Evolutionary conservation across 1,284 basidiomycete species (phyloP).

Genomic region (Tylopilus sp.): DNA sequence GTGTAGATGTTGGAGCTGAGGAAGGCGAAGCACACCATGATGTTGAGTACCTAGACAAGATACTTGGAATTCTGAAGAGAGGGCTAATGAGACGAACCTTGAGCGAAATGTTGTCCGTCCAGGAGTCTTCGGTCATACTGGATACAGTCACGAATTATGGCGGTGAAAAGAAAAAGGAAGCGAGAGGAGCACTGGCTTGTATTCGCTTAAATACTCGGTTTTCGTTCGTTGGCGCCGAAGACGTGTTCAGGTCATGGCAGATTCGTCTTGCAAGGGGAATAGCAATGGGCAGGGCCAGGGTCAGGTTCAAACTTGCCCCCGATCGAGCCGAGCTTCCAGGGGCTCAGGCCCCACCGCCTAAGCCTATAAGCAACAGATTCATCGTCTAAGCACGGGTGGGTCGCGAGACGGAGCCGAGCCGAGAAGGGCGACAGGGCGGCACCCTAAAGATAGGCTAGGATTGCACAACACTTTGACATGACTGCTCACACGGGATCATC

Average conservation of each 20-base stretch:
- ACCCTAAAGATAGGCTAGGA: no score
- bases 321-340: no score
- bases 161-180: slow-evolving; percentile 5
- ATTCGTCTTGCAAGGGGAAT: no score
- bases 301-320: no score
- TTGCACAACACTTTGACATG: no score
- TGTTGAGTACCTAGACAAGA: slow-evolving; percentile 61
- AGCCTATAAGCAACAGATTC: no score
- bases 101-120: slow-evolving; percentile 76
- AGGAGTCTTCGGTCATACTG: slow-evolving; percentile 54
- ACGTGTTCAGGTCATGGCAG: slow-evolving; percentile 17
- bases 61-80: not conserved
- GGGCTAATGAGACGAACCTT: slow-evolving; percentile 49
- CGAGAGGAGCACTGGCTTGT: slow-evolving; percentile 15
- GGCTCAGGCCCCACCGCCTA: no score
- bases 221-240: slow-evolving; percentile 15
- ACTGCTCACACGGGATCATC: no score
- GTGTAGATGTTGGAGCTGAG: slow-evolving; percentile 88
- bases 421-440: no score
- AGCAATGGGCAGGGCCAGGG: no score
- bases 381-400: no score
- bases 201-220: slow-evolving; percentile 28
- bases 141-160: not conserved
- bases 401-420: no score
- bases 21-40: slow-evolving; percentile 76